Evolutionary conservation across 805 yeast genomes (phyloP).

Genomic region (Nakazawaea laoshanensis): DNA sequence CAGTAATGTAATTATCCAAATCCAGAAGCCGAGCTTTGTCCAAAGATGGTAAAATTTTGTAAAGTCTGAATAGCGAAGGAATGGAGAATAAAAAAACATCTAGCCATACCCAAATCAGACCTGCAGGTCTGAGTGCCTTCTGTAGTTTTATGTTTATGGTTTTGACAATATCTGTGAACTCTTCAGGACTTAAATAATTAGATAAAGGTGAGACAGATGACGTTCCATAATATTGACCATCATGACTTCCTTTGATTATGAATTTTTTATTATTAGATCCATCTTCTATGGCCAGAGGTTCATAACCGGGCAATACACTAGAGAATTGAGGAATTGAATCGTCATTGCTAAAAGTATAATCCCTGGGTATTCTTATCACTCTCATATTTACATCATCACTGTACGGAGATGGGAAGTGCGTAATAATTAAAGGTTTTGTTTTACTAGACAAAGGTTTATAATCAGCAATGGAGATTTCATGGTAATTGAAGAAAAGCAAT

Average conservation of each 20-base stretch:
- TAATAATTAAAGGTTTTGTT: conserved; percentile 34
- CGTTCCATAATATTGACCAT: conserved; percentile 39
- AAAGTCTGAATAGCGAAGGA: conserved; percentile 13
- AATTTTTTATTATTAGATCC: conserved; percentile 17
- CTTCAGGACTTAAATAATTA: conserved; percentile 23
- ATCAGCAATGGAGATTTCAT: conserved; percentile 40
- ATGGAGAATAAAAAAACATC: conserved; percentile 34
- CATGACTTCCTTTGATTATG: conserved; percentile 25
- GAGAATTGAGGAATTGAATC: conserved; percentile 51
- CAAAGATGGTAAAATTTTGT: conserved; percentile 10
- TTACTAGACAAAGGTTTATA: conserved; percentile 18
- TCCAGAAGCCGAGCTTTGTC: conserved; percentile 23
- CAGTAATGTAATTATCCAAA: conserved; percentile 34
- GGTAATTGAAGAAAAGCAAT: conserved; percentile 54
- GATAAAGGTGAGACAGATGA: conserved; percentile 46
- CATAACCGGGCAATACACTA: conserved; percentile 44
- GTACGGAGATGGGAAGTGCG: conserved; percentile 62
- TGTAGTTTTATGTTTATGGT: conserved; percentile 33
- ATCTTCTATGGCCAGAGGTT: conserved; percentile 49
- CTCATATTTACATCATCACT: conserved; percentile 29
- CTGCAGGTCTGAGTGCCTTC: conserved; percentile 30
- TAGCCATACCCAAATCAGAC: conserved; percentile 28
- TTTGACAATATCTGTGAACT: conserved; percentile 32
- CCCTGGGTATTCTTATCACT: conserved; percentile 58
- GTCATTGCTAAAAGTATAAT: conserved; percentile 25